phyloP scores from a whole-genome alignment of 306 rosid genomes.

The Ormosia semicastrata region DNA sequence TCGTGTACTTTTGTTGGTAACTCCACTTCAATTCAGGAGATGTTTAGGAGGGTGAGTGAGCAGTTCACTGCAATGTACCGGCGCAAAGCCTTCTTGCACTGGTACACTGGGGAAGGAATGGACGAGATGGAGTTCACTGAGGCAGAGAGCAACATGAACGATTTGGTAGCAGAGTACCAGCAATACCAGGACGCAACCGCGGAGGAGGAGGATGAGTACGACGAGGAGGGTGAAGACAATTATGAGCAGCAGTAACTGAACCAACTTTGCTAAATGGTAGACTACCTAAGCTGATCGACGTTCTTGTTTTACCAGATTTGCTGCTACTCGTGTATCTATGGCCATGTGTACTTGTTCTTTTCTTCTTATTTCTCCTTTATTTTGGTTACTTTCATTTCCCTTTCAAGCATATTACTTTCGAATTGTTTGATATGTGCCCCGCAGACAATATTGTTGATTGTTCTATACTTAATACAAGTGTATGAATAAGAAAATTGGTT shows the following conservation, averaged over 20 bases:
- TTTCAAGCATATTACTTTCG: not conserved
- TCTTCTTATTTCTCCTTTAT: not conserved
- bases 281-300: not conserved
- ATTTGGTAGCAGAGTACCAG: conserved; percentile 88
- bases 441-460: not conserved
- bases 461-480: conserved; percentile 6
- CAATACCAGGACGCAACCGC: conserved; percentile 89
- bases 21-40: conserved; percentile 88
- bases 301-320: not conserved
- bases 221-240: conserved; percentile 56
- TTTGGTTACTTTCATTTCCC: conserved; percentile 6
- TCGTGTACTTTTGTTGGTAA: conserved; percentile 80
- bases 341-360: not conserved
- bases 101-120: conserved; percentile 94
- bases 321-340: not conserved
- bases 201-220: conserved; percentile 73
- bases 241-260: conserved; percentile 26
- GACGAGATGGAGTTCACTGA: conserved; percentile 95
- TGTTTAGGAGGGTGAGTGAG: conserved; percentile 91
- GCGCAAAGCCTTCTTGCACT: conserved; percentile 85
- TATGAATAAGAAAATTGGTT: not conserved
- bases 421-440: conserved; percentile 4
- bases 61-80: conserved; percentile 89
- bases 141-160: conserved; percentile 90
- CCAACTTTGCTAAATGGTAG: not conserved